Percentiles rank a stretch among this genome's conserved stretches.
Evolutionary conservation across 108 stramenopile genomes (phyloP).

Genomic region (Cyclotella choctawhatcheeana): DNA sequence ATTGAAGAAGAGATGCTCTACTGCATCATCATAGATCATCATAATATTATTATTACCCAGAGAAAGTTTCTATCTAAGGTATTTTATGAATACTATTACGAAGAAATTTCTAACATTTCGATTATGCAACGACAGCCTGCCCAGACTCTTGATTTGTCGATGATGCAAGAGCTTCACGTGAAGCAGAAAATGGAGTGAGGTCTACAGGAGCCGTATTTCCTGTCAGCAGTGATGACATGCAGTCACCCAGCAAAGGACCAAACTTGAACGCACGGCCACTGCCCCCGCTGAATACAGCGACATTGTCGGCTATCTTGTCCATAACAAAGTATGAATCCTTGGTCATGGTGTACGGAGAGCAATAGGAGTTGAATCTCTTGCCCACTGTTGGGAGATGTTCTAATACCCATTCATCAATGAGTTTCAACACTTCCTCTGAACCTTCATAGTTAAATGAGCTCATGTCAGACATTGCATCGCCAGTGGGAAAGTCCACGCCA

Average conservation of each 20-base stretch:
- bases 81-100: too few relatives aligned
- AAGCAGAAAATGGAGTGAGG: constrained; percentile 28
- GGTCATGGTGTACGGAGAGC: constrained; percentile 54
- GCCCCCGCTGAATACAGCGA: constrained; percentile 53
- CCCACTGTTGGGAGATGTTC: constrained; percentile 43
- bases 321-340: constrained; percentile 54
- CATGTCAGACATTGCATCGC: constrained; percentile 38
- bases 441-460: constrained; percentile 46
- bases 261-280: constrained; percentile 56
- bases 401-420: constrained; percentile 49
- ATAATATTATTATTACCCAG: too few relatives aligned
- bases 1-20: too few relatives aligned
- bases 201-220: constrained; percentile 27
- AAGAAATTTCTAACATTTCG: too few relatives aligned
- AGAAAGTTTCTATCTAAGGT: too few relatives aligned
- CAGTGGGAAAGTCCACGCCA: constrained; percentile 49
- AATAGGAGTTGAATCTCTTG: constrained; percentile 34
- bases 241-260: constrained; percentile 52
- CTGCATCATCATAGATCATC: too few relatives aligned
- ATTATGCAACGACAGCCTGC: constrained; percentile 11
- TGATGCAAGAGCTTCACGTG: not conserved
- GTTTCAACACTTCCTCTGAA: constrained; percentile 30
- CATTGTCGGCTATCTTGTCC: constrained; percentile 45
- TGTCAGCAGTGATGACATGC: constrained; percentile 33
- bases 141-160: not conserved